Percentiles rank a stretch among this genome's conserved stretches.
Evolutionary conservation across 2,329 filamentous ascomycete genomes (phyloP).

Genomic region (Aspergillus texensis): DNA sequence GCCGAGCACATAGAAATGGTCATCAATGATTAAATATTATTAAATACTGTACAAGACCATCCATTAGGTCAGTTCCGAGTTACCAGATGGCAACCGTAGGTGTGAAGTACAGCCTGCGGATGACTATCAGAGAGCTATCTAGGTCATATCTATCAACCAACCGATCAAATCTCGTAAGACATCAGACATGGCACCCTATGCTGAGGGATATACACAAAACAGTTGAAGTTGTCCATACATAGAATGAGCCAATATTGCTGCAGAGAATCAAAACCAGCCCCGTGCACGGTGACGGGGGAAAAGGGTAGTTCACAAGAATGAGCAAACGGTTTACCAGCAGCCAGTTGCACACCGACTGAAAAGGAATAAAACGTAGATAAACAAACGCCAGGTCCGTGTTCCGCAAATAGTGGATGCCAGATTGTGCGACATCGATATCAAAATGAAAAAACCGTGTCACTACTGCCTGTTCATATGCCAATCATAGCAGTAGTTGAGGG

Average conservation of each 20-base stretch:
- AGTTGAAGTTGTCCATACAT: slow-evolving; percentile 2
- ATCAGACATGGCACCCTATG: slow-evolving; percentile 4
- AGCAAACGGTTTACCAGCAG: slow-evolving; percentile 3
- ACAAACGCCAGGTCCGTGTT: background rate
- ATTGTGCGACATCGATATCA: background rate
- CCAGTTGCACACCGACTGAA: background rate
- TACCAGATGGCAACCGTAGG: background rate
- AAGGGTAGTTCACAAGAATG: slow-evolving; percentile 1
- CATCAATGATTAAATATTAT: slow-evolving; percentile 6
- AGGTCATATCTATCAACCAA: slow-evolving; percentile 8
- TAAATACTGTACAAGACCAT: background rate
- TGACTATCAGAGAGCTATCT: background rate
- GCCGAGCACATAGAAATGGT: background rate
- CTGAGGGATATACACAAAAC: slow-evolving; percentile 8
- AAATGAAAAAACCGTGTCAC: background rate
- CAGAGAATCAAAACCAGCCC: slow-evolving; percentile 14
- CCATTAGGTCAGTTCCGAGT: background rate
- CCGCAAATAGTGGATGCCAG: background rate
- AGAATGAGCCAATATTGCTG: slow-evolving; percentile 6
- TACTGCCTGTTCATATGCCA: background rate
- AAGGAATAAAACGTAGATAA: background rate
- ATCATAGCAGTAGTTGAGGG: background rate
- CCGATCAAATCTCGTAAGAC: slow-evolving; percentile 8
- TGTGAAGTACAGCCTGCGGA: background rate
- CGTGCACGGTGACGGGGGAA: background rate